phyloP scores from a whole-genome alignment of 371 early-diverging fungal genomes.

The Lichtheimia ornata region DNA sequence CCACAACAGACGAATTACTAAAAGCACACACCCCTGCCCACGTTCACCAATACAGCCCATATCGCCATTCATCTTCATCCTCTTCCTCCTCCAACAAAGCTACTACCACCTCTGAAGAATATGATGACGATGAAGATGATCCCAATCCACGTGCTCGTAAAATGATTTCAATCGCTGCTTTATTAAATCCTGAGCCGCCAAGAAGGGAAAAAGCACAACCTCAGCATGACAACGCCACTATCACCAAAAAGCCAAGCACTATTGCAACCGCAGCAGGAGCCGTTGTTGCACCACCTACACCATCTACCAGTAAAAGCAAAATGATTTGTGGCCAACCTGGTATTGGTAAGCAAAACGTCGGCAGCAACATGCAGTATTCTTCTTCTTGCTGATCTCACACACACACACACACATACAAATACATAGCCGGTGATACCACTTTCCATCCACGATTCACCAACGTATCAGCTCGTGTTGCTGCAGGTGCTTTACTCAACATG shows the following conservation, averaged over 20 bases:
- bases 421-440: conserved; percentile 54
- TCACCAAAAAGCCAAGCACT: conserved; percentile 6
- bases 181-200: conserved; percentile 15
- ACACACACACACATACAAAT: not conserved
- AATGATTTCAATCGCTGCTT: conserved; percentile 43
- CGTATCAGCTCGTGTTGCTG: conserved; percentile 54
- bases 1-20: conserved; percentile 48
- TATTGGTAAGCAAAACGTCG: conserved; percentile 26
- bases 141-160: conserved; percentile 22
- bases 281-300: conserved; percentile 35
- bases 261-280: conserved; percentile 30
- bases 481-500: conserved; percentile 55
- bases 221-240: conserved; percentile 19
- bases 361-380: not conserved
- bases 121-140: conserved; percentile 14
- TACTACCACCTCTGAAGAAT: not conserved
- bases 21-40: conserved; percentile 55
- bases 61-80: conserved; percentile 3
- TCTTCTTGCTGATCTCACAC: too few species aligned
- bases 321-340: conserved; percentile 59
- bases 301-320: conserved; percentile 46
- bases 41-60: conserved; percentile 52
- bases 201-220: not conserved
- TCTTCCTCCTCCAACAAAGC: not conserved
- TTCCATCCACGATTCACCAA: conserved; percentile 54